These are phyloP conservation scores for Trichoderma asperellum DNA, from an alignment of 2,329 filamentous ascomycete genomes.

Conservation along the genomic window DNA sequence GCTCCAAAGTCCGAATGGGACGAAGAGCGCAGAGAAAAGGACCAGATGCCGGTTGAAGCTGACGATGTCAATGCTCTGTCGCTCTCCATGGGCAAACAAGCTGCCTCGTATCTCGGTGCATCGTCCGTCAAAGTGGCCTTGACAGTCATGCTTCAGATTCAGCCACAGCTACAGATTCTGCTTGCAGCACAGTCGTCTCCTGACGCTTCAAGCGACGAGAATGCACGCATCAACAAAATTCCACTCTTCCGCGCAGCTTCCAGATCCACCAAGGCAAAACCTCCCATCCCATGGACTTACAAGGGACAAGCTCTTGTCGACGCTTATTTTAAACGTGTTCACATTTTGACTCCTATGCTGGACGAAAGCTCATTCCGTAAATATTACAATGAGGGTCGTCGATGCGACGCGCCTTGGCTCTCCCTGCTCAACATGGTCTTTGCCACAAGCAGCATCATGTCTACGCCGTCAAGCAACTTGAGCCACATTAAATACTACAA, in stretches of 20 bases:
- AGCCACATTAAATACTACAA: conserved; percentile 61
- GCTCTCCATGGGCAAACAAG: conserved; percentile 59
- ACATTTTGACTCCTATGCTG: conserved; percentile 62
- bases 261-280: not conserved
- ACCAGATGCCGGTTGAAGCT: conserved; percentile 64
- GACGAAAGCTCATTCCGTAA: conserved; percentile 63
- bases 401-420: conserved; percentile 62
- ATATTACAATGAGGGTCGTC: conserved; percentile 51
- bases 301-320: conserved; percentile 39
- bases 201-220: conserved; percentile 1
- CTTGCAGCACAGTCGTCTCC: conserved; percentile 6
- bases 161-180: conserved; percentile 38
- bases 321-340: conserved; percentile 59
- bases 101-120: conserved; percentile 64
- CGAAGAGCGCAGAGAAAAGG: conserved; percentile 60
- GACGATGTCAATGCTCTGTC: conserved; percentile 60
- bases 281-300: conserved; percentile 19
- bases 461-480: conserved; percentile 52
- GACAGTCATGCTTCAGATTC: conserved; percentile 56
- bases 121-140: conserved; percentile 66
- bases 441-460: conserved; percentile 63
- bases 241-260: conserved; percentile 11
- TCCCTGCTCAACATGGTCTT: conserved; percentile 66
- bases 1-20: conserved; percentile 68
- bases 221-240: not conserved